Percentiles rank a stretch among this genome's conserved stretches.
Evolutionary conservation across 768 basidiomycete genomes (phyloP).

Genomic region (Coprinopsis cinerea): DNA sequence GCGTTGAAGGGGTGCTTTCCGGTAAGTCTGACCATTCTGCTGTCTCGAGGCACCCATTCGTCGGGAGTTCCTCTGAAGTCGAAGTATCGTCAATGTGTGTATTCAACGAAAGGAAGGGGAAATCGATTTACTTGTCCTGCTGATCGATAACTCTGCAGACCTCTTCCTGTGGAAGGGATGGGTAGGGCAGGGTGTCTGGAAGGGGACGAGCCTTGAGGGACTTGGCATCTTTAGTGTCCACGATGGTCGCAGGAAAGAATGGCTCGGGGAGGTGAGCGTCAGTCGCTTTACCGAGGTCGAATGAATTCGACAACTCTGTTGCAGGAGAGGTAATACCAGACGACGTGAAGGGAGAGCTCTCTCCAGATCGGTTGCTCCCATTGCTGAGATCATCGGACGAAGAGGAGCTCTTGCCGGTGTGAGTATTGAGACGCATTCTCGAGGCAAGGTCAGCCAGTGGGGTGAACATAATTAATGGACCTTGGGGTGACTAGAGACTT

Average conservation of each 20-base stretch:
- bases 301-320: neutral
- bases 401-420: neutral
- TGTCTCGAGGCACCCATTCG: constrained; percentile 25
- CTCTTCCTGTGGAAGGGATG: constrained; percentile 6
- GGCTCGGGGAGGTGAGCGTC: neutral
- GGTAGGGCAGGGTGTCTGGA: constrained; percentile 1
- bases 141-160: constrained; percentile 1
- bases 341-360: neutral
- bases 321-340: neutral
- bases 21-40: constrained; percentile 42
- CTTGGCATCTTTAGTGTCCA: neutral
- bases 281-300: neutral
- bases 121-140: constrained; percentile 11
- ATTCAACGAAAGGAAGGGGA: neutral
- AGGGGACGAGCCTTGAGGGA: neutral
- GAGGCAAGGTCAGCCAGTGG: no score
- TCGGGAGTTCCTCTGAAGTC: constrained; percentile 21
- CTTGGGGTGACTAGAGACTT: no score
- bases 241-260: constrained; percentile 1
- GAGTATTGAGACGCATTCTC: no score
- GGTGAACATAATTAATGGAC: no score
- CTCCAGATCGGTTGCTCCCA: no score
- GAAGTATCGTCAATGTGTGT: neutral
- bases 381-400: no score
- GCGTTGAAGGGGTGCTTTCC: constrained; percentile 60